Evolutionary conservation across 192 early-diverging fungal genomes (phyloP).

Genomic region (Mortierella hygrophila): DNA sequence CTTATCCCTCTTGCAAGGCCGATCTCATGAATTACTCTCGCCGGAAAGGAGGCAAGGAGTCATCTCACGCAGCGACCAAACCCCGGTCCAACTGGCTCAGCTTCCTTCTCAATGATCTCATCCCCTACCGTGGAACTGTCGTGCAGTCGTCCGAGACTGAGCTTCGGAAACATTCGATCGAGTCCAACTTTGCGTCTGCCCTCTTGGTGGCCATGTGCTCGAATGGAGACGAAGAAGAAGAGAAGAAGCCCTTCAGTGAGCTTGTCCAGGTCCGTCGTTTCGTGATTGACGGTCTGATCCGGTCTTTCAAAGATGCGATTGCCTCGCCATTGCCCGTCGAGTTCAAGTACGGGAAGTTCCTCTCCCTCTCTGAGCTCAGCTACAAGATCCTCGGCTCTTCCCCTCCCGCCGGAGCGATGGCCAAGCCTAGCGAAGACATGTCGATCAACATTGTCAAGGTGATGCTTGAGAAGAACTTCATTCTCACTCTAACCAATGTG

Average conservation of each 20-base stretch:
- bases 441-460: constrained; percentile 74
- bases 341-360: constrained; percentile 74
- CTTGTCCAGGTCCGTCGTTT: constrained; percentile 71
- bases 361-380: constrained; percentile 76
- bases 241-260: constrained; percentile 67
- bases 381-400: constrained; percentile 74
- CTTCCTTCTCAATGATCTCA: constrained; percentile 75
- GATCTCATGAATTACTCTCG: constrained; percentile 74
- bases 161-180: constrained; percentile 67
- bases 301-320: constrained; percentile 75
- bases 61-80: constrained; percentile 52
- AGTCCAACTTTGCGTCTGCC: constrained; percentile 78
- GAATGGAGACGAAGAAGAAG: constrained; percentile 58
- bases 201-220: constrained; percentile 73
- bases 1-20: constrained; percentile 85
- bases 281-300: constrained; percentile 75
- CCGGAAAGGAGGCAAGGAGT: constrained; percentile 59
- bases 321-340: constrained; percentile 60
- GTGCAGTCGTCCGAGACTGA: constrained; percentile 59
- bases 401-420: constrained; percentile 23
- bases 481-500: constrained; percentile 81
- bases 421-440: constrained; percentile 66
- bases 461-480: constrained; percentile 93
- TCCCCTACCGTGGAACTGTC: constrained; percentile 67
- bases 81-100: constrained; percentile 65